phyloP scores from a whole-genome alignment of 2,329 filamentous ascomycete species.

The Cryphonectria parasitica region DNA sequence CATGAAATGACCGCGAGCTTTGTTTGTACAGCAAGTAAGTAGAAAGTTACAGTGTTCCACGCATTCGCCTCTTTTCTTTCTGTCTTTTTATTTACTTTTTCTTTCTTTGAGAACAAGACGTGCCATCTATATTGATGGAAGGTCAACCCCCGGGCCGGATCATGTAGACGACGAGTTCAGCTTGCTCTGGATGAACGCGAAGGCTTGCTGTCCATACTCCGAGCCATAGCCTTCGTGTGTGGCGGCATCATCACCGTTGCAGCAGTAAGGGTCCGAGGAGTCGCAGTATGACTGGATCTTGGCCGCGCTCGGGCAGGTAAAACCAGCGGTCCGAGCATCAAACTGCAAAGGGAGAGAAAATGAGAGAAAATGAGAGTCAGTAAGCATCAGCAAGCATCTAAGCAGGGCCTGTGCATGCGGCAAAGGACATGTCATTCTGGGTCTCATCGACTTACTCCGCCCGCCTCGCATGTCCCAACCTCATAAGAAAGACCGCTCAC shows the following conservation, averaged over 20 bases:
- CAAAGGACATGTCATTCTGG: too few species aligned
- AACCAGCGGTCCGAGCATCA: constrained; percentile 57
- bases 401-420: not conserved
- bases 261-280: constrained; percentile 63
- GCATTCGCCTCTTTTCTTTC: too few species aligned
- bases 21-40: not conserved
- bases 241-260: constrained; percentile 57
- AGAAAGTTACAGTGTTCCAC: not conserved
- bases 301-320: constrained; percentile 54
- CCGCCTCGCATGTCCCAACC: constrained; percentile 62
- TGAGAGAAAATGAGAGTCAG: not conserved
- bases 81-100: too few species aligned
- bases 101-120: too few species aligned
- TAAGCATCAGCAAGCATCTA: too few species aligned
- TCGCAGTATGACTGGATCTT: constrained; percentile 67
- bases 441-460: constrained; percentile 55
- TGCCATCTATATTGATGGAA: not conserved
- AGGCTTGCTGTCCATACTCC: constrained; percentile 59
- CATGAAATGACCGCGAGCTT: not conserved
- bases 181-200: constrained; percentile 59
- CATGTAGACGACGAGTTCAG: constrained; percentile 32
- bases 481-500: constrained; percentile 59
- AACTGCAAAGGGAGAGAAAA: constrained; percentile 46
- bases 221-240: constrained; percentile 61
- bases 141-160: not conserved